Evolutionary conservation across 2,329 filamentous ascomycete genomes (phyloP), one percentile per base, ranked within the genome.

Genomic region (Diaporthe velutina): DNA sequence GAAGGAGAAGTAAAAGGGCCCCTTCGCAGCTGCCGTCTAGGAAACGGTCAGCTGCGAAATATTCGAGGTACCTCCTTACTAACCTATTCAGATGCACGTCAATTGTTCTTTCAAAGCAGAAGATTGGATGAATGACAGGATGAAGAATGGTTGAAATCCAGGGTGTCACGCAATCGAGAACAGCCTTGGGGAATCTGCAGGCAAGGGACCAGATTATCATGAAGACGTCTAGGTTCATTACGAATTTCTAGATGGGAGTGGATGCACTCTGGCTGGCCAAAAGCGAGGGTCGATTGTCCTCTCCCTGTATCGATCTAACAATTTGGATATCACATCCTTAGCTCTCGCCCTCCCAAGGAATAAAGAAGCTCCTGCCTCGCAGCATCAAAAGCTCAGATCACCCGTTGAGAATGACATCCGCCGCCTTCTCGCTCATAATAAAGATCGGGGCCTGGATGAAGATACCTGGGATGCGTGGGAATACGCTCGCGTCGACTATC

Each of bases 401-500:
- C 0, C 57, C 45, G n/a, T 71, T 54, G 13, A 78, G 55, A 22
- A 91, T 90, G n/a, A 85, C 86, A 80, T 90, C 89, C 9, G 88
- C 87, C 1, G 89, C 89, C 83, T 91, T 91, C 83, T 91, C 89
- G 15, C 77, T 77, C 2, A 78, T 78, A 15, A 75, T 77, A 42
- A 77, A 58, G 35, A 74, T 48, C 5, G 28, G 28, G n/a, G 42
- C 38, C 85, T 85, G 78, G 85, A 90, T n/a, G 85, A 86, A 54
- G 25, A 77, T 74, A 0, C 89, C 89, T 1, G 81, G 81, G 28
- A 81, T 88, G 50, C 82, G 84, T 0, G 88, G 88, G 75, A 88
- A 91, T 0, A 86, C 84, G 40, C 84, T 86, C 3, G 88, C 90
- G 82, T 91, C 90, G 4, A 91, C 90, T 13, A 91, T 90, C 40